Conservation (phyloP, 768 basidiomycete species). For the Mycena haematopus region DNA sequence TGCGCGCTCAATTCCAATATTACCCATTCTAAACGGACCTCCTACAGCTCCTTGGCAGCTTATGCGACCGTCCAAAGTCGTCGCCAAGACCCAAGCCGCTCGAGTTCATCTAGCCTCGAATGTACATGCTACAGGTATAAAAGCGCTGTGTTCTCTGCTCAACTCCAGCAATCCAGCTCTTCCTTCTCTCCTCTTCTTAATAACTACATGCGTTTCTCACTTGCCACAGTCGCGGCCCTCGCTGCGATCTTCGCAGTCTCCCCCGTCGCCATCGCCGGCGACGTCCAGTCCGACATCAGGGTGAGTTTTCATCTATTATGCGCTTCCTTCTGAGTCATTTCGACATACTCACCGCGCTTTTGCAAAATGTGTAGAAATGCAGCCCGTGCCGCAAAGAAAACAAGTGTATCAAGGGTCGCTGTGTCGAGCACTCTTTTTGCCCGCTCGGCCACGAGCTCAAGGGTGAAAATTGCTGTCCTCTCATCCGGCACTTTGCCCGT, state of each 20-base stretch:
- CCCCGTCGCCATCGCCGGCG: constrained; percentile 1
- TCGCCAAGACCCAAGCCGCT: background rate
- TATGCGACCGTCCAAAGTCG: background rate
- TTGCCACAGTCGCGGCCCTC: constrained; percentile 8
- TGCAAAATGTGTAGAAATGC: background rate
- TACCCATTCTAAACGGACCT: background rate
- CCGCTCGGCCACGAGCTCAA: background rate
- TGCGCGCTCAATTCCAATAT: constrained; percentile 1
- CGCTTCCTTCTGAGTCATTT: too few species aligned
- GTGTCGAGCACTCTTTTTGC: background rate
- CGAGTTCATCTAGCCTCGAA: constrained; percentile 10
- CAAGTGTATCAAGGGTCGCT: constrained; percentile 4
- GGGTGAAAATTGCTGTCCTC: background rate
- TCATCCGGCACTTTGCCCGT: background rate
- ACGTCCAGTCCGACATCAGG: background rate
- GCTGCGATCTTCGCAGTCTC: constrained; percentile 6
- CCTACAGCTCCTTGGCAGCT: background rate
- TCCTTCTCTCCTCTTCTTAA: background rate
- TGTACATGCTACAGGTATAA: background rate
- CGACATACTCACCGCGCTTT: background rate
- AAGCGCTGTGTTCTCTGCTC: background rate
- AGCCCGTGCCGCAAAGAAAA: constrained; percentile 1
- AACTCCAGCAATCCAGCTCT: constrained; percentile 16
- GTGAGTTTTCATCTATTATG: too few species aligned
- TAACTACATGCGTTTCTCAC: constrained; percentile 8